Conservation (phyloP, 768 basidiomycete genomes). For the Collybia mongolica region DNA sequence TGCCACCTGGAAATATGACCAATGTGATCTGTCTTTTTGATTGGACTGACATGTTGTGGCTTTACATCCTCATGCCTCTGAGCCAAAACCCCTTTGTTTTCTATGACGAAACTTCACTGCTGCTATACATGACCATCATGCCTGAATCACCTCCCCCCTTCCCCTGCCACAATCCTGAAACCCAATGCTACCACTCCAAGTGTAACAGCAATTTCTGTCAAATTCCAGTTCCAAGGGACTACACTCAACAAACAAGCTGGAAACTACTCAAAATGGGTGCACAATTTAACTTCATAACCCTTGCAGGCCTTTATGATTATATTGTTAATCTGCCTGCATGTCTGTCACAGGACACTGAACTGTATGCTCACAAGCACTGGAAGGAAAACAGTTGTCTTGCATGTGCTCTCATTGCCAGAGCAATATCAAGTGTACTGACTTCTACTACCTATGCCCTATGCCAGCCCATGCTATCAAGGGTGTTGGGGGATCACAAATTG, state of each 20-base stretch:
- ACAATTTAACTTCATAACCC: not conserved
- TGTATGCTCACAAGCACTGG: conserved; percentile 7
- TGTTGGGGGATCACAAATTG: conserved; percentile 20
- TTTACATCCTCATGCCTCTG: not conserved
- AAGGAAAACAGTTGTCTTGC: conserved; percentile 8
- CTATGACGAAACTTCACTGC: not conserved
- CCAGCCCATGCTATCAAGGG: conserved; percentile 18
- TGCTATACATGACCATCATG: not conserved
- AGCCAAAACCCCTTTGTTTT: not conserved
- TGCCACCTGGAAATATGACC: too few species aligned
- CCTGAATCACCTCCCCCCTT: not conserved
- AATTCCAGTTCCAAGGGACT: not conserved
- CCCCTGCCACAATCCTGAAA: not conserved
- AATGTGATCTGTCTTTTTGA: not conserved
- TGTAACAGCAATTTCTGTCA: not conserved
- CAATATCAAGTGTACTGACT: conserved; percentile 16
- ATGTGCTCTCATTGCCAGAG: conserved; percentile 3
- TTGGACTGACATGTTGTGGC: not conserved
- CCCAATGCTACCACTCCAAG: not conserved
- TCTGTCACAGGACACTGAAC: not conserved
- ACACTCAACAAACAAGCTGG: not conserved
- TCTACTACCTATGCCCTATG: conserved; percentile 19
- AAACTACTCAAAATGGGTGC: not conserved
- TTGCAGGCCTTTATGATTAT: conserved; percentile 1
- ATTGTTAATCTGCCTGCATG: not conserved